A percentile compares a stretch with the other conserved stretches of the same genome.
Conservation (phyloP, 306 rosid genomes). For the Erythrophleum fordii region DNA sequence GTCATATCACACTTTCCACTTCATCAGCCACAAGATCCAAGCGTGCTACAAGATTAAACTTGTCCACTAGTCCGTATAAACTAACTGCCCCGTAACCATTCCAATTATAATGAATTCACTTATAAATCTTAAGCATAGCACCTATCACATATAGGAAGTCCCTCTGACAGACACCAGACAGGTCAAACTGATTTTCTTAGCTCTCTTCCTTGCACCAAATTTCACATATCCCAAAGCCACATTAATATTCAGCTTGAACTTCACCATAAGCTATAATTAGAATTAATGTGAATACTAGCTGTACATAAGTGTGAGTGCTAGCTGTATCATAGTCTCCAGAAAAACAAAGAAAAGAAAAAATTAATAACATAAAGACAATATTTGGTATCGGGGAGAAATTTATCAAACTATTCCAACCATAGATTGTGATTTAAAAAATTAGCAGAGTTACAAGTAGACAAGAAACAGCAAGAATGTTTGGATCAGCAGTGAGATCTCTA, state of each 20-base stretch:
- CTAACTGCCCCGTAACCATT: slow-evolving; percentile 37
- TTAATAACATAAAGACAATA: slow-evolving; percentile 30
- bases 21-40: slow-evolving; percentile 43
- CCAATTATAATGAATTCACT: slow-evolving; percentile 30
- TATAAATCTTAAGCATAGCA: slow-evolving; percentile 41
- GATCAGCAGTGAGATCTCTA: background rate
- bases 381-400: background rate
- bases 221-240: too few relatives aligned
- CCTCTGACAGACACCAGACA: slow-evolving; percentile 33
- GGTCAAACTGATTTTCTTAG: slow-evolving; percentile 36
- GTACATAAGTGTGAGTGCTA: too few relatives aligned
- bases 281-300: slow-evolving; percentile 4
- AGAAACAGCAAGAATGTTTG: background rate
- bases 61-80: slow-evolving; percentile 30
- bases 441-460: background rate
- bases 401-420: background rate
- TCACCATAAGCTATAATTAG: slow-evolving; percentile 48
- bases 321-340: slow-evolving; percentile 38
- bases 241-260: slow-evolving; percentile 43
- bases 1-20: slow-evolving; percentile 31
- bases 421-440: background rate
- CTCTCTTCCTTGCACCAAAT: slow-evolving; percentile 41
- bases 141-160: slow-evolving; percentile 21
- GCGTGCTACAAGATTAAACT: background rate
- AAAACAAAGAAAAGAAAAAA: slow-evolving; percentile 40